Percentiles rank a stretch among this genome's conserved stretches.
These are phyloP conservation scores for Lodderomyces orthopsilosis DNA, from an alignment of 1,139 yeast genomes.

Conservation along the genomic window DNA sequence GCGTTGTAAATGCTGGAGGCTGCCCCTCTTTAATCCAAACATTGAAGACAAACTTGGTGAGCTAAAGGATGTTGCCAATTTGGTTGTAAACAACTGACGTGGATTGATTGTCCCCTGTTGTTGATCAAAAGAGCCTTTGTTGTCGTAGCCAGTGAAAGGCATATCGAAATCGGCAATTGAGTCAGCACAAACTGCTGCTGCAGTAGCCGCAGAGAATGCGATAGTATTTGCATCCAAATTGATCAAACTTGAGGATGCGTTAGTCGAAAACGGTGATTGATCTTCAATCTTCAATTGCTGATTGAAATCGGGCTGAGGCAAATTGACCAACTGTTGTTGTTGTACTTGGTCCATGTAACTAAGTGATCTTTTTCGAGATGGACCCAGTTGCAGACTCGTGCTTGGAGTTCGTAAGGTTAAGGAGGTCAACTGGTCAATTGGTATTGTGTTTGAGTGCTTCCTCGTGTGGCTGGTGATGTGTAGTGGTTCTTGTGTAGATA, in stretches of 20 bases:
- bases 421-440: slow-evolving; percentile 32
- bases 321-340: slow-evolving; percentile 5
- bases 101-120: slow-evolving; percentile 34
- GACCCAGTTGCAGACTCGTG: slow-evolving; percentile 7
- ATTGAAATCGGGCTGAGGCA: slow-evolving; percentile 12
- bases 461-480: slow-evolving; percentile 10
- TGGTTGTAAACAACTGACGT: slow-evolving; percentile 24
- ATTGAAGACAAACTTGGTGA: slow-evolving; percentile 16
- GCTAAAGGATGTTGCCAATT: slow-evolving; percentile 15
- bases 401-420: slow-evolving; percentile 21
- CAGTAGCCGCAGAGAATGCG: slow-evolving; percentile 12
- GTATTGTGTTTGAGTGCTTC: slow-evolving; percentile 16
- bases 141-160: neutral
- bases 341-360: neutral
- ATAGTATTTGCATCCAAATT: slow-evolving; percentile 11
- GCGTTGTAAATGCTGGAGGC: slow-evolving; percentile 5
- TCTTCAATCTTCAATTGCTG: slow-evolving; percentile 3
- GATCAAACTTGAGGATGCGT: slow-evolving; percentile 8
- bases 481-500: slow-evolving; percentile 2
- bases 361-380: neutral
- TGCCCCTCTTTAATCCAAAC: slow-evolving; percentile 9
- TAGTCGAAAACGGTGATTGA: slow-evolving; percentile 5
- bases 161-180: neutral
- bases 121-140: neutral
- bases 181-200: slow-evolving; percentile 12